Evolutionary conservation across 129 eudicot genomes (phyloP).

Genomic region (Rutidosis leptorrhynchoides): DNA sequence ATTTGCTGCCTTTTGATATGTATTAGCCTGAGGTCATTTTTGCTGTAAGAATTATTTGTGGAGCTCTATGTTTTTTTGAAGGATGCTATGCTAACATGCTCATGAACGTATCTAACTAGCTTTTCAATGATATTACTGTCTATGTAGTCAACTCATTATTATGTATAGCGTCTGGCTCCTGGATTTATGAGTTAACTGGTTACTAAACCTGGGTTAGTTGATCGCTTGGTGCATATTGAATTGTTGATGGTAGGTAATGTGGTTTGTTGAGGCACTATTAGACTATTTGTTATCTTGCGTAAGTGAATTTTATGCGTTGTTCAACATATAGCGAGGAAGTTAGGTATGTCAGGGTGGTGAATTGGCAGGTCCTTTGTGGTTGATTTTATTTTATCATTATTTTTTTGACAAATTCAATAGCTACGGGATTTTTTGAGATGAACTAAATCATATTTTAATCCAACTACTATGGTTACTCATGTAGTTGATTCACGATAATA

Average conservation of each 20-base stretch:
- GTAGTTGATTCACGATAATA: neutral
- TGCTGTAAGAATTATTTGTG: neutral
- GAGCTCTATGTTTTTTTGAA: neutral
- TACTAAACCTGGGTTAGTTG: neutral
- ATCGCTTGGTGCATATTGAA: neutral
- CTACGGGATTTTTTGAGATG: neutral
- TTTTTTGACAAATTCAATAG: neutral
- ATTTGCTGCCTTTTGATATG: no score
- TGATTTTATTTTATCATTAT: neutral
- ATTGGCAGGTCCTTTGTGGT: neutral
- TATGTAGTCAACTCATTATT: neutral
- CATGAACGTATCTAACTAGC: neutral
- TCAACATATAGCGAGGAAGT: neutral
- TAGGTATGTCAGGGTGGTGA: constrained; percentile 1
- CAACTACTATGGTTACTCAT: no score
- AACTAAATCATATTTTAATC: neutral
- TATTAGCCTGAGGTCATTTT: no score
- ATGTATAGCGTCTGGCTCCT: no score
- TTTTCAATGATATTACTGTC: neutral
- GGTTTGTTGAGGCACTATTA: neutral
- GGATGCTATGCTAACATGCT: neutral
- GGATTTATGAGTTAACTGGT: neutral
- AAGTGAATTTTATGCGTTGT: neutral
- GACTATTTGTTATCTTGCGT: neutral
- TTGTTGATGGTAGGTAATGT: neutral